Conservation (phyloP, 441 rosid genomes). For the Melastoma candidum region DNA sequence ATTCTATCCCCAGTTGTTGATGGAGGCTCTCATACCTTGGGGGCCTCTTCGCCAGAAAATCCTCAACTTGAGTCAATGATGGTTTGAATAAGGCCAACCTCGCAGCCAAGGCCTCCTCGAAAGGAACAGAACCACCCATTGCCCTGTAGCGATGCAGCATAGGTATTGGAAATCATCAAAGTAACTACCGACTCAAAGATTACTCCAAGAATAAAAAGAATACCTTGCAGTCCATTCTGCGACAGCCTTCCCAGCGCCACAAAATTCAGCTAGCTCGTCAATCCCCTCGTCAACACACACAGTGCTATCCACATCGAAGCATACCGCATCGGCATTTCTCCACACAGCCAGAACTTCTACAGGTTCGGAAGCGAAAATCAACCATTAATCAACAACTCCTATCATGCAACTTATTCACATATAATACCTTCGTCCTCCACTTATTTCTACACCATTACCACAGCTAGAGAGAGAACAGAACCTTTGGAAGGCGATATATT, state of each 20-base stretch:
- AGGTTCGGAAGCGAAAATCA: slow-evolving; percentile 1
- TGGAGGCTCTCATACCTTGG: slow-evolving; percentile 45
- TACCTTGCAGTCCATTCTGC: slow-evolving; percentile 99
- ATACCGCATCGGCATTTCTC: slow-evolving; percentile 74
- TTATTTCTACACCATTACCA: too few relatives aligned
- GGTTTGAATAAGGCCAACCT: slow-evolving; percentile 81
- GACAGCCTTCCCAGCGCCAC: slow-evolving; percentile 98
- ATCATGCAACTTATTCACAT: too few relatives aligned
- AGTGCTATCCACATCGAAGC: slow-evolving; percentile 99
- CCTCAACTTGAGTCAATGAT: slow-evolving; percentile 62
- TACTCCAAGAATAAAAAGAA: slow-evolving; percentile 7
- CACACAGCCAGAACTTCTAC: slow-evolving; percentile 72
- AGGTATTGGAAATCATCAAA: slow-evolving; percentile 10
- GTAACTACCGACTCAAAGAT: background rate
- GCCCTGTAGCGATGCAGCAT: slow-evolving; percentile 43
- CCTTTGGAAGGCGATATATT: too few relatives aligned
- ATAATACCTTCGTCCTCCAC: too few relatives aligned
- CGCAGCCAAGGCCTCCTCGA: slow-evolving; percentile 89
- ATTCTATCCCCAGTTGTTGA: background rate
- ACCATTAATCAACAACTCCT: too few relatives aligned
- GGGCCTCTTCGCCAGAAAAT: slow-evolving; percentile 67
- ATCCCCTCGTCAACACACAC: slow-evolving; percentile 96
- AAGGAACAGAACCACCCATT: slow-evolving; percentile 96
- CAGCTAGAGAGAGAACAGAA: too few relatives aligned
- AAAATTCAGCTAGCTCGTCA: slow-evolving; percentile 94